Conservation (phyloP, 169 alveolate species). For the Cryptosporidium xiaoi region DNA sequence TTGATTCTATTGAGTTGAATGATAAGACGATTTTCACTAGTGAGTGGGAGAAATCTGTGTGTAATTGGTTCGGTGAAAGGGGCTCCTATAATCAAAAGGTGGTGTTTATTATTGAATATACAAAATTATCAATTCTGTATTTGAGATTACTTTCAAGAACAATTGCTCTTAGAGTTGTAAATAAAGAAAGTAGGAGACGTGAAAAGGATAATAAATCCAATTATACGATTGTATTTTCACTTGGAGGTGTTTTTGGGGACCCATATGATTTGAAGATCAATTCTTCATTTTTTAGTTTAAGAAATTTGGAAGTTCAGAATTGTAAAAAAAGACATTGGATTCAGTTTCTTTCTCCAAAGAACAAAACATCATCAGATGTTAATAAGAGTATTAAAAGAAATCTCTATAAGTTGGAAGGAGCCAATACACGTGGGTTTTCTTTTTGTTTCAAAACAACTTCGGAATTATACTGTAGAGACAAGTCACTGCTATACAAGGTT, state of each 20-base stretch:
- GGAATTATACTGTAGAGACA: not conserved
- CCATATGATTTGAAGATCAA: constrained; percentile 15
- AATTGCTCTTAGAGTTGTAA: constrained; percentile 43
- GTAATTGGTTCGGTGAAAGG: not conserved
- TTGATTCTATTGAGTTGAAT: not conserved
- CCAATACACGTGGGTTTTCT: not conserved
- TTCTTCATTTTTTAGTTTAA: constrained; percentile 15
- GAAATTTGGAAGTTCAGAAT: not conserved
- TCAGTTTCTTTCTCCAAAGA: not conserved
- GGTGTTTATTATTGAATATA: constrained; percentile 43
- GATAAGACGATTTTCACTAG: not conserved
- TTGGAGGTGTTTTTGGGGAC: constrained; percentile 15
- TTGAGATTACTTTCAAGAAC: constrained; percentile 26
- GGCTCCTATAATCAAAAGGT: not conserved
- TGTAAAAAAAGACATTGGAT: constrained; percentile 5
- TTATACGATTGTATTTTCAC: constrained; percentile 37
- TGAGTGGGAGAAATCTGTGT: constrained; percentile 8
- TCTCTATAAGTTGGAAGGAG: not conserved
- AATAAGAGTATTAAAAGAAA: not conserved
- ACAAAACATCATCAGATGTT: not conserved
- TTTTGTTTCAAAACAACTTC: constrained; percentile 52
- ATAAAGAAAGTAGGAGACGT: not conserved
- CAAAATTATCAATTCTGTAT: constrained; percentile 31
- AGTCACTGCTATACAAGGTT: constrained; percentile 10
- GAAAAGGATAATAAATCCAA: not conserved